Evolutionary conservation across 208 protist species (phyloP).

Genomic region (Crithidia bombi): DNA sequence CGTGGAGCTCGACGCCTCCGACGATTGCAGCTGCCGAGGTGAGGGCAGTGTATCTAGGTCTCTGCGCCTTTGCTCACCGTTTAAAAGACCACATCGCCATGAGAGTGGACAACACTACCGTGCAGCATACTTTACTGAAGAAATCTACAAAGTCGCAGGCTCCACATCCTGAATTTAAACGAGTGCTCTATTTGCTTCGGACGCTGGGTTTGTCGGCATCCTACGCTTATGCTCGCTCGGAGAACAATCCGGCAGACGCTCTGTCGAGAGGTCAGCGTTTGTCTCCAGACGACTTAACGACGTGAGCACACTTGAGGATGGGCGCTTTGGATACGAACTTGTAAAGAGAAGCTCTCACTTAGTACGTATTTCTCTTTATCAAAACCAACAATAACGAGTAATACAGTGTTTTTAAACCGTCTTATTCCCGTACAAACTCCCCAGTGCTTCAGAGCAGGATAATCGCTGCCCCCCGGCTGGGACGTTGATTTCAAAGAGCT

Average conservation of each 20-base stretch:
- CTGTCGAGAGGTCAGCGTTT: neutral
- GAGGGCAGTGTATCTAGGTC: neutral
- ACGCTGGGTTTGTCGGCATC: neutral
- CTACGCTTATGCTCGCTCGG: neutral
- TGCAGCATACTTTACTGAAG: slow-evolving; percentile 1
- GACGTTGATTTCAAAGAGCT: too few relatives aligned
- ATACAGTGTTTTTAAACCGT: too few relatives aligned
- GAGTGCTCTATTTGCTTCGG: neutral
- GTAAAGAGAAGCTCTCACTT: slow-evolving; percentile 1
- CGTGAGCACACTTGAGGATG: slow-evolving; percentile 11
- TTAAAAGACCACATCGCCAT: neutral
- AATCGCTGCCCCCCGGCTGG: too few relatives aligned
- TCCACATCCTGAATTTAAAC: neutral
- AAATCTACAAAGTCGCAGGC: neutral
- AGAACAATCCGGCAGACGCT: slow-evolving; percentile 9
- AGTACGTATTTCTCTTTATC: neutral
- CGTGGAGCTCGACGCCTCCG: neutral
- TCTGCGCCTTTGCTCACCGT: neutral
- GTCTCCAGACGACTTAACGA: neutral
- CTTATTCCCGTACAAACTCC: too few relatives aligned
- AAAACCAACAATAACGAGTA: neutral
- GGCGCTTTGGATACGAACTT: slow-evolving; percentile 11
- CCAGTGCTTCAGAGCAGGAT: too few relatives aligned
- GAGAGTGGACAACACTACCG: slow-evolving; percentile 1
- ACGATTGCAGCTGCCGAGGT: neutral